Conservation (phyloP, 257 asterid genomes). For the Nicotiana otophora region DNA sequence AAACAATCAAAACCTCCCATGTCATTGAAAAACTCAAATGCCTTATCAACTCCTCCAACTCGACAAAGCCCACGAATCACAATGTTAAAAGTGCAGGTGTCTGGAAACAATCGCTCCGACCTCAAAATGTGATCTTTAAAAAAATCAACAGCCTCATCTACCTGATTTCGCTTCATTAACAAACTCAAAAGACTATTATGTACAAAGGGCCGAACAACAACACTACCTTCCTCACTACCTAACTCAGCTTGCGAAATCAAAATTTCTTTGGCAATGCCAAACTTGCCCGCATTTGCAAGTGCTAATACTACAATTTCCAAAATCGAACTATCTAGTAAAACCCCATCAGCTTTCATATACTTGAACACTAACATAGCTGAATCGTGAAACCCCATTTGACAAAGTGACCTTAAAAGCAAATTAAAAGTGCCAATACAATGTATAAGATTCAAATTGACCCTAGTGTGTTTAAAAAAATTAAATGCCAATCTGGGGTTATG, state of each 20-base stretch:
- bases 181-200: constrained; percentile 55
- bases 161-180: constrained; percentile 38
- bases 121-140: constrained; percentile 54
- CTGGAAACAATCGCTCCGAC: constrained; percentile 47
- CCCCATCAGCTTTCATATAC: constrained; percentile 58
- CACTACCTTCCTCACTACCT: constrained; percentile 32
- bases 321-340: constrained; percentile 28
- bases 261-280: constrained; percentile 52
- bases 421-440: constrained; percentile 46
- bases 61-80: constrained; percentile 72
- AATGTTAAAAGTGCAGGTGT: constrained; percentile 67
- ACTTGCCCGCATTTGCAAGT: constrained; percentile 47
- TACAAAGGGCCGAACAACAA: constrained; percentile 44
- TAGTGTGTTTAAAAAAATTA: constrained; percentile 56
- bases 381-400: constrained; percentile 51
- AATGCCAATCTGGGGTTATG: constrained; percentile 61
- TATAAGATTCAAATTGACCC: constrained; percentile 47
- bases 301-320: constrained; percentile 43
- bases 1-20: constrained; percentile 58
- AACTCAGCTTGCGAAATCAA: constrained; percentile 55
- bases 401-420: constrained; percentile 59
- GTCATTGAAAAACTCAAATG: constrained; percentile 50
- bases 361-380: constrained; percentile 42
- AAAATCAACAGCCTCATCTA: constrained; percentile 67
- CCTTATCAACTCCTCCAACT: constrained; percentile 49